phyloP scores from a whole-genome alignment of 208 protist species.

The Acanthamoeba lenticulata region DNA sequence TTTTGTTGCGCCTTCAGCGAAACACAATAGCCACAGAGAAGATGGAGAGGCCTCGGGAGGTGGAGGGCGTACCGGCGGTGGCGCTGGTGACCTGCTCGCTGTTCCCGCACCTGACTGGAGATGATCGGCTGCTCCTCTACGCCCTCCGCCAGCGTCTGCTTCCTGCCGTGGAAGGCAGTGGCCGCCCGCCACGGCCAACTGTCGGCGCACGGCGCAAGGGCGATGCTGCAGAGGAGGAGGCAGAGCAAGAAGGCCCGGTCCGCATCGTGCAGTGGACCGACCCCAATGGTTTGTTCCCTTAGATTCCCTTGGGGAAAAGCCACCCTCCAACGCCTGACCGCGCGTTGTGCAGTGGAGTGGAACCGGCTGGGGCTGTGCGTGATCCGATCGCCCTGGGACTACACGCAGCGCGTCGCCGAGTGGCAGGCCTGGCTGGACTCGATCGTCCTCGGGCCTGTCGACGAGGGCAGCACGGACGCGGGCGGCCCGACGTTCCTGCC shows the following conservation, averaged over 20 bases:
- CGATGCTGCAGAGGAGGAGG: not conserved
- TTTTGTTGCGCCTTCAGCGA: no score
- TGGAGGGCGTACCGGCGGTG: not conserved
- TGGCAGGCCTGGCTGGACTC: conserved; percentile 1
- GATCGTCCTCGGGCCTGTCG: not conserved
- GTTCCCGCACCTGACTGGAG: conserved; percentile 31
- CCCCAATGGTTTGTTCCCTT: not conserved
- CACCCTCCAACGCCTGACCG: not conserved
- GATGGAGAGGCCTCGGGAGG: not conserved
- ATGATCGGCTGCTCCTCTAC: not conserved
- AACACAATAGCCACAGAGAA: no score
- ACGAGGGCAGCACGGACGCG: not conserved
- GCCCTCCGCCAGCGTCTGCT: not conserved
- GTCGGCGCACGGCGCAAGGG: not conserved
- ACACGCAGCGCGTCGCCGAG: not conserved
- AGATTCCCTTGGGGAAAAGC: no score
- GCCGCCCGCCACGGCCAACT: not conserved
- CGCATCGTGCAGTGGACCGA: conserved; percentile 40
- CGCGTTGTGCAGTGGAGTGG: not conserved
- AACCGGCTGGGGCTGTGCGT: not conserved
- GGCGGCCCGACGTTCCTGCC: not conserved
- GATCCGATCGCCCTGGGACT: conserved; percentile 52
- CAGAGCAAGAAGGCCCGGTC: not conserved
- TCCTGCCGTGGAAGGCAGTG: not conserved
- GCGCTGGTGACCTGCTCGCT: not conserved